These are phyloP conservation scores for Chalciporus sphaerocephalus DNA, from an alignment of 768 basidiomycete species.

Conservation along the genomic window DNA sequence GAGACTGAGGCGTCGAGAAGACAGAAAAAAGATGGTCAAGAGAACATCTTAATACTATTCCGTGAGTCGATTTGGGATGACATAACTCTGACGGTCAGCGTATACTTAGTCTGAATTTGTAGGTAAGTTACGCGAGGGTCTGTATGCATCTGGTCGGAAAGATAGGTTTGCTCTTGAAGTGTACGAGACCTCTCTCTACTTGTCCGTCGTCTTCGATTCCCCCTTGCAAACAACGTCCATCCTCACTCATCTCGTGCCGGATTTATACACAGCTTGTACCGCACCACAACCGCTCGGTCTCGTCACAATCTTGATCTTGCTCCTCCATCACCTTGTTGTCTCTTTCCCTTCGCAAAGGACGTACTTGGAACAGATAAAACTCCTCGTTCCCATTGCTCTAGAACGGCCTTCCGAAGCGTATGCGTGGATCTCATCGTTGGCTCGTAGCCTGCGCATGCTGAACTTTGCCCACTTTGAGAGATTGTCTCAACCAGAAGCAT, in stretches of 20 bases:
- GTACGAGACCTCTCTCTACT: slow-evolving; percentile 69
- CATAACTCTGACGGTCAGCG: neutral
- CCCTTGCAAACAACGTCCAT: slow-evolving; percentile 59
- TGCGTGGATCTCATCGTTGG: slow-evolving; percentile 51
- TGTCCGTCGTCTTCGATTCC: slow-evolving; percentile 59
- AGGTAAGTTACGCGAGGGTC: slow-evolving; percentile 78
- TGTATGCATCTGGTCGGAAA: slow-evolving; percentile 53
- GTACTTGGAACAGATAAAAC: slow-evolving; percentile 34
- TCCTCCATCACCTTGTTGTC: slow-evolving; percentile 54
- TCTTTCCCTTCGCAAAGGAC: slow-evolving; percentile 62
- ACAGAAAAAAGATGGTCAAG: slow-evolving; percentile 49
- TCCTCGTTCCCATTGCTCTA: slow-evolving; percentile 32
- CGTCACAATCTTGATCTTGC: slow-evolving; percentile 42
- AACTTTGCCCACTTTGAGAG: slow-evolving; percentile 53
- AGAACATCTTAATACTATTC: slow-evolving; percentile 70
- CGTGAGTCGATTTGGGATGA: slow-evolving; percentile 40
- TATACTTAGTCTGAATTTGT: neutral
- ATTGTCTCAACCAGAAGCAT: slow-evolving; percentile 35
- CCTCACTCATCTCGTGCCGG: slow-evolving; percentile 54
- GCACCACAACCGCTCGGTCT: slow-evolving; percentile 21
- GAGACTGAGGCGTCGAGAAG: slow-evolving; percentile 24
- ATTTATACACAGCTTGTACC: slow-evolving; percentile 35
- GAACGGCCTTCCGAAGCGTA: slow-evolving; percentile 33
- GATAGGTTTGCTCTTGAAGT: slow-evolving; percentile 68
- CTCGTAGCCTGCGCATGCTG: slow-evolving; percentile 46